Conservation (phyloP, 352 stramenopile genomes). For the Peronospora destructor region DNA sequence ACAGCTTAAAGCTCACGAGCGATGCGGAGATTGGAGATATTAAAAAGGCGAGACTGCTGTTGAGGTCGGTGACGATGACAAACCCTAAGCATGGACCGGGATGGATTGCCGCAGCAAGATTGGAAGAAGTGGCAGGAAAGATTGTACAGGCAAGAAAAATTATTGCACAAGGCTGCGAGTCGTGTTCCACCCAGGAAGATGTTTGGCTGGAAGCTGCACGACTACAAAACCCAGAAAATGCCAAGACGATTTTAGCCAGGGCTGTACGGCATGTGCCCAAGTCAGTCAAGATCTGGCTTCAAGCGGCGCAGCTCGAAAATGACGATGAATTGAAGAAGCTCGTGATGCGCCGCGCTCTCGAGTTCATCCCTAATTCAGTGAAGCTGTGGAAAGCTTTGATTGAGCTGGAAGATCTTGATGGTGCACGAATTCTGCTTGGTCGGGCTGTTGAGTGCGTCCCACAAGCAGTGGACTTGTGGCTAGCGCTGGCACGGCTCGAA, state of each 20-base stretch:
- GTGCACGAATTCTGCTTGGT: slow-evolving; percentile 91
- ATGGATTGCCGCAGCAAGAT: slow-evolving; percentile 96
- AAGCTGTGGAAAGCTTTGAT: slow-evolving; percentile 98
- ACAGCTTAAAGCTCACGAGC: slow-evolving; percentile 89
- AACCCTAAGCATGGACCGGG: slow-evolving; percentile 97
- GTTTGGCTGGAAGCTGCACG: slow-evolving; percentile 98
- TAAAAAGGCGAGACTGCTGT: slow-evolving; percentile 94
- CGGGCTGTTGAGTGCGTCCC: slow-evolving; percentile 98
- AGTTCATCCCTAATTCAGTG: slow-evolving; percentile 95
- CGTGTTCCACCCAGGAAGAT: slow-evolving; percentile 94
- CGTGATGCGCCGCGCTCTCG: slow-evolving; percentile 86
- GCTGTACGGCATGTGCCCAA: slow-evolving; percentile 90
- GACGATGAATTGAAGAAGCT: slow-evolving; percentile 86
- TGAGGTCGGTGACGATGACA: slow-evolving; percentile 95
- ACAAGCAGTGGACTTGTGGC: slow-evolving; percentile 96
- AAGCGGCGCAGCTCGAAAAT: slow-evolving; percentile 92
- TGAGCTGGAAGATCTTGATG: slow-evolving; percentile 95
- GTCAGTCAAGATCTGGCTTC: slow-evolving; percentile 94
- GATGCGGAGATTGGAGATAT: slow-evolving; percentile 97
- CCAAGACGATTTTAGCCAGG: slow-evolving; percentile 94
- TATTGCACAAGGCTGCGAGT: slow-evolving; percentile 96
- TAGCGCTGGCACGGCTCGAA: slow-evolving; percentile 95
- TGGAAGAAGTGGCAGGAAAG: slow-evolving; percentile 97
- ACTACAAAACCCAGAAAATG: slow-evolving; percentile 93
- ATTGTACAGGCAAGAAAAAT: slow-evolving; percentile 94